Percentiles rank a stretch among this genome's conserved stretches.
Conservation (phyloP, 257 asterid species). For the Mitragyna speciosa region DNA sequence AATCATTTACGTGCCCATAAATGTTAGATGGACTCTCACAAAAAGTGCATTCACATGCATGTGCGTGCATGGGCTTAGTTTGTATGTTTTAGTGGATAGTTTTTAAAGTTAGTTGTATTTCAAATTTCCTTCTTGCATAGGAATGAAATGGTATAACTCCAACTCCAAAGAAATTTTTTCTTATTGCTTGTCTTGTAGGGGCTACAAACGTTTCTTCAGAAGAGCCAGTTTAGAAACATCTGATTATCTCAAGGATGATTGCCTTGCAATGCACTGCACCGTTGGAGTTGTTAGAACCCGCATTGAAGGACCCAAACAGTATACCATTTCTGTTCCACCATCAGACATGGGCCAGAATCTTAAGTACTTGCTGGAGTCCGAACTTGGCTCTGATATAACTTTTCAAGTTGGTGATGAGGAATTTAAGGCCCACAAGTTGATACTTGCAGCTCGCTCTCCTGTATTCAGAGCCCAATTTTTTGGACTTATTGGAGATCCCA, state of each 20-base stretch:
- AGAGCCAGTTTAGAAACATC: conserved; percentile 75
- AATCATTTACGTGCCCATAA: too few relatives aligned
- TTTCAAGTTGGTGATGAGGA: conserved; percentile 78
- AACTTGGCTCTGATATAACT: conserved; percentile 64
- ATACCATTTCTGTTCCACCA: conserved; percentile 59
- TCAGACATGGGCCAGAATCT: conserved; percentile 86
- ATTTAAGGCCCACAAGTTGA: conserved; percentile 81
- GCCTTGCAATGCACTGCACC: conserved; percentile 82
- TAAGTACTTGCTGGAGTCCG: conserved; percentile 62
- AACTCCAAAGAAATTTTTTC: neutral
- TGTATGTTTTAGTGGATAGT: neutral
- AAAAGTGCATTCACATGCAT: neutral
- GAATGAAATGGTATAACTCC: neutral
- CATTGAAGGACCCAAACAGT: conserved; percentile 72
- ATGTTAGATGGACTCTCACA: neutral
- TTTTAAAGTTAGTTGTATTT: neutral
- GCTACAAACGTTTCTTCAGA: conserved; percentile 83
- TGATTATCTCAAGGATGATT: conserved; percentile 84
- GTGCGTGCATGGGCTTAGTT: neutral
- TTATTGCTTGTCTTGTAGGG: conserved; percentile 58
- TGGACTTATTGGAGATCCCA: conserved; percentile 80
- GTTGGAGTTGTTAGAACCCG: conserved; percentile 95
- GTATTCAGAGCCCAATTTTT: conserved; percentile 91
- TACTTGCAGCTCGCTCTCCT: conserved; percentile 96
- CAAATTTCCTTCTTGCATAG: neutral